Conservation (phyloP, 495 filamentous ascomycete genomes). For the Aspergillus cavernicola region DNA sequence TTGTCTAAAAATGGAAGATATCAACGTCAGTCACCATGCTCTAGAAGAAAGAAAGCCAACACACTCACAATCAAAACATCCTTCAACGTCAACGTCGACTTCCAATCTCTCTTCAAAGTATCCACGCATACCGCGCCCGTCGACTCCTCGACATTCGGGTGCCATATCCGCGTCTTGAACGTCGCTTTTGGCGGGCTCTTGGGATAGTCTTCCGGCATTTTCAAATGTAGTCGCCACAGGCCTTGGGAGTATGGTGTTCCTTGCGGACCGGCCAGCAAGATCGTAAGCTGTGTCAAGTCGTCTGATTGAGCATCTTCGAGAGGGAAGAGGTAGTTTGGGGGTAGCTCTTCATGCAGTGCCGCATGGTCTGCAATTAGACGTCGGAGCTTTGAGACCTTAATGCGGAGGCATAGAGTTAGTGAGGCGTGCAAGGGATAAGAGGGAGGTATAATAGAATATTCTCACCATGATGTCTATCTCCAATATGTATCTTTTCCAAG, state of each 20-base stretch:
- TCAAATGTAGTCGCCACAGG: conserved; percentile 58
- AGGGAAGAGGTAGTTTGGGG: conserved; percentile 66
- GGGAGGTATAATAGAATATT: no score
- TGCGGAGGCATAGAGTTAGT: background rate
- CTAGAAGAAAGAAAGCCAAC: background rate
- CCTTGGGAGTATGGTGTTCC: conserved; percentile 61
- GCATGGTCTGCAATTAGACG: conserved; percentile 65
- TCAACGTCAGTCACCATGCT: background rate
- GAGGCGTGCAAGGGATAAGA: background rate
- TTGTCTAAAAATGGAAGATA: conserved; percentile 40
- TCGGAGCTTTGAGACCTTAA: conserved; percentile 51
- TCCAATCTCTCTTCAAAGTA: conserved; percentile 69
- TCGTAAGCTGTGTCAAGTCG: conserved; percentile 57
- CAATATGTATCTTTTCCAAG: no score
- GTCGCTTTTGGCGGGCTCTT: conserved; percentile 61
- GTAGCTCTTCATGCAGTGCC: conserved; percentile 54
- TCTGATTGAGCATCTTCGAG: conserved; percentile 39
- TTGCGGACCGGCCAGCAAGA: conserved; percentile 59
- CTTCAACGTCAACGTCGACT: conserved; percentile 53
- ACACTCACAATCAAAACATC: conserved; percentile 58
- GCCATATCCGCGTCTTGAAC: conserved; percentile 67
- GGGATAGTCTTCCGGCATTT: conserved; percentile 63
- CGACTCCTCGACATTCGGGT: conserved; percentile 67
- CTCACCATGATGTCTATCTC: no score
- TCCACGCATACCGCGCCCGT: conserved; percentile 68